Percentiles rank a stretch among this genome's conserved stretches.
phyloP scores from a whole-genome alignment of 257 asterid species.

The Capsicum pubescens region DNA sequence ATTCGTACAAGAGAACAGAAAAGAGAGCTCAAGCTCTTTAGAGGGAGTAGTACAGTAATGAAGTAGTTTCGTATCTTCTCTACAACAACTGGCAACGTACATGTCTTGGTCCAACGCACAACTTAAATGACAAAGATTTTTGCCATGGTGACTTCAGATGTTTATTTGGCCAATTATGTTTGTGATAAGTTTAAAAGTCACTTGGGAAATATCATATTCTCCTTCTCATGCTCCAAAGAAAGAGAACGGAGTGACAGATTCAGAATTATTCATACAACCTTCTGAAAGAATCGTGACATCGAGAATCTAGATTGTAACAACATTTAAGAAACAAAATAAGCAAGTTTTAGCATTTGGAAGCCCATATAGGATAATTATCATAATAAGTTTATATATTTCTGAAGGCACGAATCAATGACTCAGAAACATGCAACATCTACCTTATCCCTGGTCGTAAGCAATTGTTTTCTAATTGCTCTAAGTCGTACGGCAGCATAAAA shows the following conservation, averaged over 20 bases:
- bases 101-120: neutral
- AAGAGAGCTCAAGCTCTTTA: slow-evolving; percentile 8
- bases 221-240: neutral
- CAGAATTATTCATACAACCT: slow-evolving; percentile 9
- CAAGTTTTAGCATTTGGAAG: neutral
- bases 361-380: neutral
- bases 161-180: neutral
- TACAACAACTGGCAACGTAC: neutral
- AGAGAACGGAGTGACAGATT: neutral
- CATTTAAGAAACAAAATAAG: slow-evolving; percentile 2
- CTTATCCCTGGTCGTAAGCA: slow-evolving; percentile 68
- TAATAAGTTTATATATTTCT: neutral
- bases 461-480: slow-evolving; percentile 72
- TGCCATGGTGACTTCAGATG: neutral
- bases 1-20: neutral
- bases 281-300: neutral
- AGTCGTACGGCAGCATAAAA: slow-evolving; percentile 93
- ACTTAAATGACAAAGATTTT: neutral
- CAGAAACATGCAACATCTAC: slow-evolving; percentile 39
- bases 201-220: slow-evolving; percentile 1
- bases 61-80: neutral
- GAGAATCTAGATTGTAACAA: neutral
- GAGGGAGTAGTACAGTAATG: slow-evolving; percentile 14
- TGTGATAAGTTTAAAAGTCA: neutral
- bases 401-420: neutral